phyloP scores from a whole-genome alignment of 169 alveolate species.

The Babesia microti region DNA sequence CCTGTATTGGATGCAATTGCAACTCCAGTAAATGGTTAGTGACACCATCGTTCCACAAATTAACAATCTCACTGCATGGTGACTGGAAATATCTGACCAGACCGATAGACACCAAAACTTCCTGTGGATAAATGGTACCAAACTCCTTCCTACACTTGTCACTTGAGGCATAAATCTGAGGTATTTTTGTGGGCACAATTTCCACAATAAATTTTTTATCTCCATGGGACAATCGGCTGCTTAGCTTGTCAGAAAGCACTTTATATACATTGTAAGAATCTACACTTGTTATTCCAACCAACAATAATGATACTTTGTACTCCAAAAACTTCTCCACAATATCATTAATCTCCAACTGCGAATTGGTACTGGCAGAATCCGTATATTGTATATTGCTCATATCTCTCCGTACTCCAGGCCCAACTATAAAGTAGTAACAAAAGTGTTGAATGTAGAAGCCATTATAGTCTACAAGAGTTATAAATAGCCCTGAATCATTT shows the following conservation, averaged over 20 bases:
- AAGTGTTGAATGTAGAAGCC: too few species aligned
- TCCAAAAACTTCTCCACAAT: not conserved
- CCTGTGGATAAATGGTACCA: not conserved
- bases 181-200: too few species aligned
- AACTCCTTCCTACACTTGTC: conserved; percentile 11
- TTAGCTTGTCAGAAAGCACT: too few species aligned
- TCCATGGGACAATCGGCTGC: too few species aligned
- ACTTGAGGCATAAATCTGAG: too few species aligned
- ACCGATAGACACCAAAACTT: conserved; percentile 6
- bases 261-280: conserved; percentile 1
- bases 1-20: conserved; percentile 58
- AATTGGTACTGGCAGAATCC: too few species aligned
- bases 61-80: conserved; percentile 45
- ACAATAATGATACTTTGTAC: conserved; percentile 1
- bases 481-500: too few species aligned
- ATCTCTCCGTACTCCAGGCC: too few species aligned
- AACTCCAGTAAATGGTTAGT: conserved; percentile 48
- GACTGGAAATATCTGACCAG: conserved; percentile 47
- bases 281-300: conserved; percentile 4
- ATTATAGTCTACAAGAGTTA: too few species aligned
- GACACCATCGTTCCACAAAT: conserved; percentile 49
- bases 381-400: too few species aligned
- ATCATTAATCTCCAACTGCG: not conserved
- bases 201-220: too few species aligned
- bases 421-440: too few species aligned